A percentile compares a stretch with the other conserved stretches of the same genome.
These are phyloP conservation scores for Zymoseptoria tritici DNA, from an alignment of 2,329 filamentous ascomycete species.

Conservation along the genomic window DNA sequence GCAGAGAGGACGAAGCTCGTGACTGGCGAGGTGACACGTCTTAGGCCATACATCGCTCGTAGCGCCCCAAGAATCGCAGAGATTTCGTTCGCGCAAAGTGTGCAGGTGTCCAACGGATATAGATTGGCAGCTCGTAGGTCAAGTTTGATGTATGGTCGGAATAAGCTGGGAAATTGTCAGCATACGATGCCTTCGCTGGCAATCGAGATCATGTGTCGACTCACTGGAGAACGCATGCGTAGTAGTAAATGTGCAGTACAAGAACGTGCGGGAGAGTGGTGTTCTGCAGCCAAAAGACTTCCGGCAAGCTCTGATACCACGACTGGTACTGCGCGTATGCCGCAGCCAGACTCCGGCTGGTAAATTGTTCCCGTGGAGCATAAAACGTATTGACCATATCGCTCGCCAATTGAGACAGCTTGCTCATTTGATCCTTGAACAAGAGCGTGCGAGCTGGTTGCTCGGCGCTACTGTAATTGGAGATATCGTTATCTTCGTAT, in stretches of 20 bases:
- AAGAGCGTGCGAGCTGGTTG: slow-evolving; percentile 50
- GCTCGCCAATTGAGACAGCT: slow-evolving; percentile 66
- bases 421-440: slow-evolving; percentile 52
- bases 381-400: slow-evolving; percentile 66
- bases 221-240: slow-evolving; percentile 49
- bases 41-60: slow-evolving; percentile 38
- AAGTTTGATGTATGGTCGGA: slow-evolving; percentile 64
- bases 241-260: slow-evolving; percentile 45
- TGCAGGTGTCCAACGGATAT: slow-evolving; percentile 58
- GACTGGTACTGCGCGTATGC: slow-evolving; percentile 62
- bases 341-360: slow-evolving; percentile 54
- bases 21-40: slow-evolving; percentile 33
- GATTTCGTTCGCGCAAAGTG: slow-evolving; percentile 40
- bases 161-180: slow-evolving; percentile 62
- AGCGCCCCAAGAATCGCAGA: slow-evolving; percentile 37
- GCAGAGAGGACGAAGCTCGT: slow-evolving; percentile 37
- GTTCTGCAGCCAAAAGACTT: slow-evolving; percentile 55
- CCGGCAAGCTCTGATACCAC: slow-evolving; percentile 64
- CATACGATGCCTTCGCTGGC: slow-evolving; percentile 31
- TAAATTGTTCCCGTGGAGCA: slow-evolving; percentile 59
- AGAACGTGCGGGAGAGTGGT: slow-evolving; percentile 67
- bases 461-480: slow-evolving; percentile 56
- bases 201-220: slow-evolving; percentile 28
- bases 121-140: slow-evolving; percentile 51
- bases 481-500: slow-evolving; percentile 29